A percentile compares a stretch with the other conserved stretches of the same genome.
These are phyloP conservation scores for Volvox africanus DNA, from an alignment of 139 green algal genomes.

Conservation along the genomic window DNA sequence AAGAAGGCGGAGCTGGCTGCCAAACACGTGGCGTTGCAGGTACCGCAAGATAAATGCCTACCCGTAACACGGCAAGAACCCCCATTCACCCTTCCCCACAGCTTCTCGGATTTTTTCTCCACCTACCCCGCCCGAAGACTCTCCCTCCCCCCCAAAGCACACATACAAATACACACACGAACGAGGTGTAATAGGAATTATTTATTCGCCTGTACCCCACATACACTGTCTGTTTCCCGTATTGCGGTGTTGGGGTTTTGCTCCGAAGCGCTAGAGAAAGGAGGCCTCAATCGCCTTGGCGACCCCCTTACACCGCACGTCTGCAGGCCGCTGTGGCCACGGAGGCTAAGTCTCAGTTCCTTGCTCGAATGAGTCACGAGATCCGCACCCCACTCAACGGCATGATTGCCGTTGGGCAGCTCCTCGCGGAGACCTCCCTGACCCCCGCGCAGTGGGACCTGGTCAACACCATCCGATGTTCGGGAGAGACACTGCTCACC, in stretches of 20 bases:
- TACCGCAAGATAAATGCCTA: neutral
- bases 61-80: no score
- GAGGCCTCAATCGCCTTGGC: no score
- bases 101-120: no score
- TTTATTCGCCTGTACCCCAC: no score
- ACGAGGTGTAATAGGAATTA: no score
- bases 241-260: neutral
- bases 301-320: no score
- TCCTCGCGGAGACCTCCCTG: slow-evolving; percentile 83
- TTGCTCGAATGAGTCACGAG: slow-evolving; percentile 95
- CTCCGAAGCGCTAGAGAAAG: no score
- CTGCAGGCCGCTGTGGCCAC: slow-evolving; percentile 62
- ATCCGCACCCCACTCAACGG: slow-evolving; percentile 96
- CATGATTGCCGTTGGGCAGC: slow-evolving; percentile 92
- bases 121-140: no score
- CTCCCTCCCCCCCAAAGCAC: no score
- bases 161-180: no score
- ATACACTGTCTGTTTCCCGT: neutral
- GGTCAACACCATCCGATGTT: slow-evolving; percentile 85
- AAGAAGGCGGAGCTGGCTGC: slow-evolving; percentile 76
- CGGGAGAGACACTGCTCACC: slow-evolving; percentile 86
- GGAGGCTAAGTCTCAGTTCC: slow-evolving; percentile 93
- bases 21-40: slow-evolving; percentile 64
- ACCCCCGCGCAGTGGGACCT: slow-evolving; percentile 84
- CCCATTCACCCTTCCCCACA: no score